A percentile compares a stretch with the other conserved stretches of the same genome.
phyloP scores from a whole-genome alignment of 805 yeast genomes.

The Wickerhamomyces pijperi region DNA sequence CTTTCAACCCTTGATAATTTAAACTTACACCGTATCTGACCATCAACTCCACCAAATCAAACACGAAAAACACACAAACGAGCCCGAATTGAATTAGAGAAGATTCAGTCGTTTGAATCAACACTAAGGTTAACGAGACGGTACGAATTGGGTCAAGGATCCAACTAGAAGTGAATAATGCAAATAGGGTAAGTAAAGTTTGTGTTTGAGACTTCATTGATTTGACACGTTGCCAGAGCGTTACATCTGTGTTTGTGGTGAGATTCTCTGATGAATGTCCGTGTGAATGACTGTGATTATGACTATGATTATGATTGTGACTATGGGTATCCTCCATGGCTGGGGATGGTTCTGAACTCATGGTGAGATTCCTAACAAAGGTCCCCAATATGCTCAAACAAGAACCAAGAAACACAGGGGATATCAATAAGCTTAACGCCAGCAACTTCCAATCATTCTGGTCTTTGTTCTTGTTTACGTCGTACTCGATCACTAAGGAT shows the following conservation, averaged over 20 bases:
- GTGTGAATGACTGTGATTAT: background rate
- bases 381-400: background rate
- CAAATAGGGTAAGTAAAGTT: conserved; percentile 1
- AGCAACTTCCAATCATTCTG: no score
- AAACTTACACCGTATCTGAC: background rate
- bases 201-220: conserved; percentile 1
- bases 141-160: conserved; percentile 16
- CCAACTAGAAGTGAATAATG: conserved; percentile 7
- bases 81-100: conserved; percentile 7
- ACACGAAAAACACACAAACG: conserved; percentile 9
- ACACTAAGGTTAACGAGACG: conserved; percentile 10
- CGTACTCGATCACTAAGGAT: conserved; percentile 7
- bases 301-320: background rate
- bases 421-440: no score
- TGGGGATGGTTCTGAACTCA: no score
- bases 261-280: no score
- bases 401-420: background rate
- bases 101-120: conserved; percentile 2
- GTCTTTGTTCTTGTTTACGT: background rate
- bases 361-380: background rate
- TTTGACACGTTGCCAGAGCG: no score
- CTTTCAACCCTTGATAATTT: background rate
- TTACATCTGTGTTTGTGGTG: no score
- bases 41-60: conserved; percentile 1
- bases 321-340: background rate